Evolutionary conservation across 495 filamentous ascomycete species (phyloP).

Genomic region (Parmelia sp.): DNA sequence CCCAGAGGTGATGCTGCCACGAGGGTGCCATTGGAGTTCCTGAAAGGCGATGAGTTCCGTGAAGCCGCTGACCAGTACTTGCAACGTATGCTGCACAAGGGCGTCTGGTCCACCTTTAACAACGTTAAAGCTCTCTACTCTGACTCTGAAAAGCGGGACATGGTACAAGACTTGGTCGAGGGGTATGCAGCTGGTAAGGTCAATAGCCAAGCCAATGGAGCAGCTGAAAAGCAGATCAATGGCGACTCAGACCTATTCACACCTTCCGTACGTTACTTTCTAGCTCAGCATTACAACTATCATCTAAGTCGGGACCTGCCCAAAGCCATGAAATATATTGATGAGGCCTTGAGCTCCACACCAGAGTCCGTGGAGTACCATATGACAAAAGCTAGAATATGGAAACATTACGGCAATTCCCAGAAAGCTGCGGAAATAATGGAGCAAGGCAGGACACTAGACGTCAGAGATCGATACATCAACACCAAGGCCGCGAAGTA

Average conservation of each 20-base stretch:
- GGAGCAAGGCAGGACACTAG: conserved; percentile 77
- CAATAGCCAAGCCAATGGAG: conserved; percentile 41
- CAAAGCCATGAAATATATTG: conserved; percentile 75
- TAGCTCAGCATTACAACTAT: conserved; percentile 96
- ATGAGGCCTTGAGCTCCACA: conserved; percentile 68
- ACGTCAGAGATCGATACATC: conserved; percentile 89
- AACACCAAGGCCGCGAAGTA: conserved; percentile 99
- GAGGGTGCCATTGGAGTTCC: conserved; percentile 82
- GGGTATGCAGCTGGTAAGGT: conserved; percentile 56
- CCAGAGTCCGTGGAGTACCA: conserved; percentile 83
- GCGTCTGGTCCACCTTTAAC: conserved; percentile 92
- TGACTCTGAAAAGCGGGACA: conserved; percentile 66
- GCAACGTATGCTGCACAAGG: conserved; percentile 81
- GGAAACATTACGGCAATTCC: conserved; percentile 80
- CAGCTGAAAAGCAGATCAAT: conserved; percentile 41
- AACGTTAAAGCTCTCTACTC: conserved; percentile 90
- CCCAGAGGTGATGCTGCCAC: conserved; percentile 79
- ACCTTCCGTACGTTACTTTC: conserved; percentile 77
- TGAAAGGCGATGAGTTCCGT: conserved; percentile 77
- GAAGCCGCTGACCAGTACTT: conserved; percentile 75
- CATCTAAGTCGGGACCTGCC: conserved; percentile 73
- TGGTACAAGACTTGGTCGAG: conserved; percentile 68
- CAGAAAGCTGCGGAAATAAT: conserved; percentile 79
- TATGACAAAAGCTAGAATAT: conserved; percentile 92
- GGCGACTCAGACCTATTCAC: conserved; percentile 59